Conservation (phyloP, 257 asterid genomes). For the Parsonsia alboflavescens region DNA sequence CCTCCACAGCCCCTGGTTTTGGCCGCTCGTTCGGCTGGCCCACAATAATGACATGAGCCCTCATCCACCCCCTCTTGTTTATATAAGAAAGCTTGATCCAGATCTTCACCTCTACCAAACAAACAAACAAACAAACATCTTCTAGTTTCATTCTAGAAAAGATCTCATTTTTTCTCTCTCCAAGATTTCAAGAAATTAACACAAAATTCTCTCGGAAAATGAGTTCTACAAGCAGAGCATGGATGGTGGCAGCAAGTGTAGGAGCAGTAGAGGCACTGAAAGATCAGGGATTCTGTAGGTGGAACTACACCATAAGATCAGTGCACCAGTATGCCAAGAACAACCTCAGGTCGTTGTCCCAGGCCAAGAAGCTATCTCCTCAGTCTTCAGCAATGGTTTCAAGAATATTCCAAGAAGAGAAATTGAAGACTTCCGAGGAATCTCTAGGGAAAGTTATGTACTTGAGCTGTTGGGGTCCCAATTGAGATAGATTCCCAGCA, state of each 20-base stretch:
- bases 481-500: not conserved
- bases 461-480: slow-evolving; percentile 32
- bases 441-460: slow-evolving; percentile 29
- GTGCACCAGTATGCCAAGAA: slow-evolving; percentile 19
- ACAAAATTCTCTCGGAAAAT: slow-evolving; percentile 2
- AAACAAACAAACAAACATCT: too few relatives aligned
- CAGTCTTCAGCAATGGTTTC: slow-evolving; percentile 7
- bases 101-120: too few relatives aligned
- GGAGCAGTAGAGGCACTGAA: slow-evolving; percentile 27
- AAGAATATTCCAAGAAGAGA: not conserved
- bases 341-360: slow-evolving; percentile 18
- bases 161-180: not conserved
- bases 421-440: slow-evolving; percentile 19
- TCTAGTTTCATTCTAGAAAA: too few relatives aligned
- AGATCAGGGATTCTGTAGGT: slow-evolving; percentile 29
- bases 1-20: not conserved
- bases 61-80: too few relatives aligned
- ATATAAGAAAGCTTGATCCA: too few relatives aligned
- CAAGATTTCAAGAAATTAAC: not conserved
- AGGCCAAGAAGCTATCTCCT: slow-evolving; percentile 17
- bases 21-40: not conserved
- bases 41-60: too few relatives aligned
- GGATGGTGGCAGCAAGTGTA: slow-evolving; percentile 27
- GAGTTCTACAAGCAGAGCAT: slow-evolving; percentile 22
- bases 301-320: slow-evolving; percentile 17